A percentile compares a stretch with the other conserved stretches of the same genome.
Conservation (phyloP, 1,284 basidiomycete species). For the Malassezia cuniculi region DNA sequence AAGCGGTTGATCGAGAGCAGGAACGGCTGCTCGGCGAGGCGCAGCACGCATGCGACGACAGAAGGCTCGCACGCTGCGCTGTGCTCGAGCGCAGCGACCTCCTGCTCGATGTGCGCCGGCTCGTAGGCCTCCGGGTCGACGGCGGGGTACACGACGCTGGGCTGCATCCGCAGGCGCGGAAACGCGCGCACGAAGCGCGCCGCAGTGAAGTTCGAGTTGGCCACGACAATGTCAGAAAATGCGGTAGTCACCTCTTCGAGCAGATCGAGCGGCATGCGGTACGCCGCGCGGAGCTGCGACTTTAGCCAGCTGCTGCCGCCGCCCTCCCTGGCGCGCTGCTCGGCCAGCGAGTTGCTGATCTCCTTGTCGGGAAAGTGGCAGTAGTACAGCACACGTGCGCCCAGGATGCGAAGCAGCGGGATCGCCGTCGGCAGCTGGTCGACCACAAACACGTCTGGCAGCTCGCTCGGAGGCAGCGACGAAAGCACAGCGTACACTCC, state of each 20-base stretch:
- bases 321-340: constrained; percentile 42
- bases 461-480: constrained; percentile 38
- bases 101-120: constrained; percentile 13
- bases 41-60: constrained; percentile 8
- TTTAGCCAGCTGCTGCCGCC: constrained; percentile 23
- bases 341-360: constrained; percentile 52
- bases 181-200: constrained; percentile 59
- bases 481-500: constrained; percentile 20
- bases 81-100: constrained; percentile 41
- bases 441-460: constrained; percentile 71
- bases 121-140: constrained; percentile 48
- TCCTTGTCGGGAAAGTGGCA: constrained; percentile 81
- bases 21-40: constrained; percentile 51
- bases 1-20: constrained; percentile 86
- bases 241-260: constrained; percentile 84
- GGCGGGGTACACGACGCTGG: constrained; percentile 76
- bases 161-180: constrained; percentile 54
- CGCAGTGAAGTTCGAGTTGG: constrained; percentile 76
- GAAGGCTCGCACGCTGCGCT: constrained; percentile 46
- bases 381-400: constrained; percentile 79
- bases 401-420: constrained; percentile 61
- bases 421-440: constrained; percentile 88
- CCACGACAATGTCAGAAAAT: constrained; percentile 76
- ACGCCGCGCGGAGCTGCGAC: constrained; percentile 45
- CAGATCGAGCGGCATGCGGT: constrained; percentile 77